A percentile compares a stretch with the other conserved stretches of the same genome.
These are phyloP conservation scores for Phytophthora rubi DNA, from an alignment of 352 stramenopile species.

Conservation along the genomic window DNA sequence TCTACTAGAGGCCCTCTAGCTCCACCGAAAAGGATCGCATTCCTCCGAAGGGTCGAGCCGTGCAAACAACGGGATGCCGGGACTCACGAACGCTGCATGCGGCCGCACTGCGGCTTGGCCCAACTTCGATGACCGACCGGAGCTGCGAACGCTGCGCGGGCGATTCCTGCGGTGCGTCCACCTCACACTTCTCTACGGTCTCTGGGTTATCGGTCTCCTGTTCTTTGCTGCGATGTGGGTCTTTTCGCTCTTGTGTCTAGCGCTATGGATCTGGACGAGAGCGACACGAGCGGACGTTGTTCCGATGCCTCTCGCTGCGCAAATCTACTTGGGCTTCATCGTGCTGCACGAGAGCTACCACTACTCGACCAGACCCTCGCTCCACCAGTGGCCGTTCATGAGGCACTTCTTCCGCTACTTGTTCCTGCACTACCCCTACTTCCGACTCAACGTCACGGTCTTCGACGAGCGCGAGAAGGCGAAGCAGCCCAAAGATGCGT, in stretches of 20 bases:
- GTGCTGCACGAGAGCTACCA: constrained; percentile 54
- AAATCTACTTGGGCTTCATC: constrained; percentile 43
- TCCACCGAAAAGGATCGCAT: background rate
- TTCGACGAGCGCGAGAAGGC: constrained; percentile 40
- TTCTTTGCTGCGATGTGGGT: constrained; percentile 31
- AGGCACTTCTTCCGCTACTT: constrained; percentile 43
- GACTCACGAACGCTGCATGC: constrained; percentile 25
- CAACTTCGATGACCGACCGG: constrained; percentile 27
- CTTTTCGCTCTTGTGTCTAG: constrained; percentile 23
- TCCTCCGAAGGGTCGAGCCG: background rate
- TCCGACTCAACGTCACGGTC: constrained; percentile 46
- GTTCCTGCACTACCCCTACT: constrained; percentile 59
- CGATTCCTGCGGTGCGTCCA: constrained; percentile 38
- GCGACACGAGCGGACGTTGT: background rate
- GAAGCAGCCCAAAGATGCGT: constrained; percentile 13
- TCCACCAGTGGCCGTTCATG: constrained; percentile 51
- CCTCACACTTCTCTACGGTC: constrained; percentile 37
- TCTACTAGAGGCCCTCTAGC: too few species aligned
- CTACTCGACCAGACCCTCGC: constrained; percentile 22
- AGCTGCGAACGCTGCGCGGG: constrained; percentile 36
- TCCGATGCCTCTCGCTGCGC: constrained; percentile 10
- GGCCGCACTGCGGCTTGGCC: constrained; percentile 24
- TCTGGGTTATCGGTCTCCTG: constrained; percentile 37
- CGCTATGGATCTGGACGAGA: constrained; percentile 12
- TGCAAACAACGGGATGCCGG: constrained; percentile 1